Evolutionary conservation across 371 early-diverging fungal genomes (phyloP).

Genomic region (Gilbertella persicaria): DNA sequence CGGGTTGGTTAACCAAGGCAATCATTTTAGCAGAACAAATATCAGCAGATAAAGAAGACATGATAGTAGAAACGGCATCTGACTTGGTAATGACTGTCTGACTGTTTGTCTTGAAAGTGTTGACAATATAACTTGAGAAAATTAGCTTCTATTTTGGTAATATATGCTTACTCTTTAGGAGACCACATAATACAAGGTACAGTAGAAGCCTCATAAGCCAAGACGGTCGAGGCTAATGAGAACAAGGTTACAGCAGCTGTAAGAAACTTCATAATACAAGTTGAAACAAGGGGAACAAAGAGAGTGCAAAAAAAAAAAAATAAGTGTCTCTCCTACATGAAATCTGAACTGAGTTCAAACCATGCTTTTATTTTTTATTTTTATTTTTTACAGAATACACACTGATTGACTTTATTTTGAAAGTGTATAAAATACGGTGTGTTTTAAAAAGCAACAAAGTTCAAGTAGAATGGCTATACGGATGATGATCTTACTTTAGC

Average conservation of each 20-base stretch:
- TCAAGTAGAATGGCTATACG: too few relatives aligned
- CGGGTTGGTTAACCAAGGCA: conserved; percentile 49
- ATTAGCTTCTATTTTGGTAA: background rate
- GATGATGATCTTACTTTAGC: too few relatives aligned
- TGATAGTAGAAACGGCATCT: conserved; percentile 31
- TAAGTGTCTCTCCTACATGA: too few relatives aligned
- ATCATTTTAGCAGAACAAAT: conserved; percentile 44
- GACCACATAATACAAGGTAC: conserved; percentile 42
- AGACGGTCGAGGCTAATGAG: conserved; percentile 24
- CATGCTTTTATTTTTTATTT: too few relatives aligned
- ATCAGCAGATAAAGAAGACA: conserved; percentile 31
- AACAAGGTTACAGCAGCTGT: conserved; percentile 15
- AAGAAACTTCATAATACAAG: conserved; percentile 21
- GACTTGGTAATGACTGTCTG: conserved; percentile 37
- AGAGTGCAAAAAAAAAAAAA: background rate
- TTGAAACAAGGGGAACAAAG: conserved; percentile 15
- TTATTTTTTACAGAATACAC: too few relatives aligned
- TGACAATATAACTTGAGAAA: conserved; percentile 26
- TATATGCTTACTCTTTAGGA: conserved; percentile 29
- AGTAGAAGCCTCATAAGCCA: conserved; percentile 34
- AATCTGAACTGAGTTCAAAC: too few relatives aligned
- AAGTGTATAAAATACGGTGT: too few relatives aligned
- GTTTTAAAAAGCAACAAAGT: too few relatives aligned
- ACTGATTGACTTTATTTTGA: too few relatives aligned
- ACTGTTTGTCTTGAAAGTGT: conserved; percentile 11